A percentile compares a stretch with the other conserved stretches of the same genome.
Evolutionary conservation across 2,329 filamentous ascomycete genomes (phyloP).

Genomic region (Proliferodiscus dingleyae): DNA sequence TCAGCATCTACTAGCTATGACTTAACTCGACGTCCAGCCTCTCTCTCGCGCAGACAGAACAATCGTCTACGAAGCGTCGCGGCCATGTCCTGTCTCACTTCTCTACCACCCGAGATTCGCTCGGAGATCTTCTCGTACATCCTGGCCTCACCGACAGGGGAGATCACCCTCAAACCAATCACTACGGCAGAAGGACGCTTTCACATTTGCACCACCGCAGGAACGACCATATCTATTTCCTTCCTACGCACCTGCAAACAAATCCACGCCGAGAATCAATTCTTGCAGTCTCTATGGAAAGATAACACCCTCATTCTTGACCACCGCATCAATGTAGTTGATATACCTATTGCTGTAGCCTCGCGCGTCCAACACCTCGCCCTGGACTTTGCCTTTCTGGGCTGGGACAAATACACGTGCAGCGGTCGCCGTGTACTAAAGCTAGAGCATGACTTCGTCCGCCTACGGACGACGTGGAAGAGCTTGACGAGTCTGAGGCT

Average conservation of each 20-base stretch:
- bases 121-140: conserved; percentile 9
- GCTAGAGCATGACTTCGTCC: too few species aligned
- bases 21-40: too few species aligned
- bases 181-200: neutral
- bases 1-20: too few species aligned
- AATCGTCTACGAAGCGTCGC: too few species aligned
- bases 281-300: neutral
- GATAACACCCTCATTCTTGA: neutral
- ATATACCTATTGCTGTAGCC: too few species aligned
- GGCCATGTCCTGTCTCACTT: neutral
- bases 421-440: too few species aligned
- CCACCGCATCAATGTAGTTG: neutral
- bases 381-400: too few species aligned
- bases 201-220: neutral
- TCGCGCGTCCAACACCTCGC: too few species aligned
- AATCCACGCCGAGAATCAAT: neutral
- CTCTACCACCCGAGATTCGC: conserved; percentile 1
- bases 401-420: too few species aligned
- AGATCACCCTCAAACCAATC: neutral
- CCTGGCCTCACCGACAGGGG: conserved; percentile 5
- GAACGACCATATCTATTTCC: neutral
- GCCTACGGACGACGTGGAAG: too few species aligned
- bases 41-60: too few species aligned
- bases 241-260: neutral
- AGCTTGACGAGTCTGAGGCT: too few species aligned